phyloP scores from a whole-genome alignment of 768 basidiomycete genomes.

The Mycena filopes region DNA sequence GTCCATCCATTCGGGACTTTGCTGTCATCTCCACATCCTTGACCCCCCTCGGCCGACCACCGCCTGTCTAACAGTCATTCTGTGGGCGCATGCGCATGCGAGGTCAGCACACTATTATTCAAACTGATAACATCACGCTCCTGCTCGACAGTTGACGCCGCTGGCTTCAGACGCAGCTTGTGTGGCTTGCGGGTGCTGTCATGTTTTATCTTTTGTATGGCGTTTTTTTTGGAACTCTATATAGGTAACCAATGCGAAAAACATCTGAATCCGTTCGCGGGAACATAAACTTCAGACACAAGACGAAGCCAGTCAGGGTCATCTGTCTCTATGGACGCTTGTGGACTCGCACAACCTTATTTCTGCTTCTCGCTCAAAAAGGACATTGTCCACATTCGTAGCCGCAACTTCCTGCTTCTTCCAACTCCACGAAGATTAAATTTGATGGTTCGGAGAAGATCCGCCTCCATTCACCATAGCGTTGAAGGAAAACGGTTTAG shows the following conservation, averaged over 20 bases:
- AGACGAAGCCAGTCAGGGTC: background rate
- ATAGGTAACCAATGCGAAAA: background rate
- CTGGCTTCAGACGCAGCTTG: background rate
- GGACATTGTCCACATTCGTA: slow-evolving; percentile 29
- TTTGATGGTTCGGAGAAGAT: background rate
- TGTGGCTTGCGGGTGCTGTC: slow-evolving; percentile 8
- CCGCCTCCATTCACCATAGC: too few species aligned
- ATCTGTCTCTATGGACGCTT: background rate
- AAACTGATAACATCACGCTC: slow-evolving; percentile 20
- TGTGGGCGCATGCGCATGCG: slow-evolving; percentile 2
- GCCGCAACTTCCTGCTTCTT: slow-evolving; percentile 12
- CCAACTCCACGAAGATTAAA: slow-evolving; percentile 15
- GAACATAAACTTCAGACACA: background rate
- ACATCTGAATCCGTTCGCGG: background rate
- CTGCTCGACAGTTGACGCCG: background rate
- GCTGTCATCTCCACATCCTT: slow-evolving; percentile 5
- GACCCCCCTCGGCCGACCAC: background rate
- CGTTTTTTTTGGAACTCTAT: background rate
- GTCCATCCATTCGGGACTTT: slow-evolving; percentile 12
- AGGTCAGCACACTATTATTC: slow-evolving; percentile 16
- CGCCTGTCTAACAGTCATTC: too few species aligned
- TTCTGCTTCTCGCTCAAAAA: slow-evolving; percentile 28
- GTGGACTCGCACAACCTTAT: background rate
- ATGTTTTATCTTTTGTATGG: background rate
- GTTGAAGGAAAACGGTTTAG: too few species aligned